Percentiles rank a stretch among this genome's conserved stretches.
Evolutionary conservation across 306 rosid genomes (phyloP).

Genomic region (Dalbergia cultrata): DNA sequence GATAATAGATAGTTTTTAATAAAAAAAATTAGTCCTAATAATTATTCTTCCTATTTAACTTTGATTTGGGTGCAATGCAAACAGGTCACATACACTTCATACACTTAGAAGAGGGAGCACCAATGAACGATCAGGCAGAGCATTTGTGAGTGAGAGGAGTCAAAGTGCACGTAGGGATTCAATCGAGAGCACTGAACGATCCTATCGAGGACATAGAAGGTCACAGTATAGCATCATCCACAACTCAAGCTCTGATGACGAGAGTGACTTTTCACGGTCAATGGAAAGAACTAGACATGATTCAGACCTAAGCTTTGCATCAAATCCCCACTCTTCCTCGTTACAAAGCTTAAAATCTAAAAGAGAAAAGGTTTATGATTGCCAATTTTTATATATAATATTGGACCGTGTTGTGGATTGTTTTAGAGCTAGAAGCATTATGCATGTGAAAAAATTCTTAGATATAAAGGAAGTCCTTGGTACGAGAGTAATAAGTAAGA

Average conservation of each 20-base stretch:
- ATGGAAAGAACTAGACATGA: slow-evolving; percentile 50
- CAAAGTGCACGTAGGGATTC: slow-evolving; percentile 48
- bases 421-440: no score
- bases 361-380: background rate
- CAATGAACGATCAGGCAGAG: slow-evolving; percentile 54
- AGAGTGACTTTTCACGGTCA: slow-evolving; percentile 49
- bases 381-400: no score
- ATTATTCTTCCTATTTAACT: background rate
- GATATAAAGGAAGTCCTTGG: background rate
- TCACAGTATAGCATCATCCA: slow-evolving; percentile 37
- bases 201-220: slow-evolving; percentile 37
- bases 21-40: background rate
- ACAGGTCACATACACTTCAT: slow-evolving; percentile 41
- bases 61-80: slow-evolving; percentile 38
- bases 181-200: slow-evolving; percentile 51
- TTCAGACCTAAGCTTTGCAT: slow-evolving; percentile 39
- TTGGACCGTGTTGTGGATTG: no score
- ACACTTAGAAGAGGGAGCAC: slow-evolving; percentile 48
- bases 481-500: no score
- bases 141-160: slow-evolving; percentile 31
- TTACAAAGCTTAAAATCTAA: slow-evolving; percentile 49
- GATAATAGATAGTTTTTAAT: no score
- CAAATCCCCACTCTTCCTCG: slow-evolving; percentile 51
- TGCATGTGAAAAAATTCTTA: background rate
- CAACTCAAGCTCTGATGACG: slow-evolving; percentile 50